Evolutionary conservation across 108 stramenopile genomes (phyloP), one percentile per base, ranked within the genome.

Genomic region (Nannochloropsis salina): DNA sequence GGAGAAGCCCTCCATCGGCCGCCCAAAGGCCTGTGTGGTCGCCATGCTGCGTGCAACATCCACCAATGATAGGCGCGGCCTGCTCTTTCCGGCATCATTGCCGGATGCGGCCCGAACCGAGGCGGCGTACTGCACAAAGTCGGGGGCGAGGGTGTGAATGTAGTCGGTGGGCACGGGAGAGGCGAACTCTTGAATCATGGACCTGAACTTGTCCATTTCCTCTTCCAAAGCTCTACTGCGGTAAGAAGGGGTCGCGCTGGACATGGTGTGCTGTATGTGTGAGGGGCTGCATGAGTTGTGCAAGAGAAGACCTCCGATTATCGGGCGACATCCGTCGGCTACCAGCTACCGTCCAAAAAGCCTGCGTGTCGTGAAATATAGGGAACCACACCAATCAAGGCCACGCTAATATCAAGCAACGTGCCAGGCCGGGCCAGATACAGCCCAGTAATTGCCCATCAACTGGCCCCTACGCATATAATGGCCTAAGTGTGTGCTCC

Each of bases 81-180:
- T 74, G 61, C 2, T n/a, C 2, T 74, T n/a, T 15, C 15, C 61
- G 8, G 15, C n/a, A n/a, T 74, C n/a, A n/a, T 3, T 74, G 61
- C 15, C n/a, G n/a, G 61, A n/a, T 15, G 15, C n/a, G 61, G 61
- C 61, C 20, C 61, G 61, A n/a, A n/a, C 61, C n/a, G 61, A 74
- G 61, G 61, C 61, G 61, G 61, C 61, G 6, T 74, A n/a, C n/a
- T 74, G 61, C 6, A 4, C 20, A 6, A 74, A n/a, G 61, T 74
- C 8, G 15, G 61, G 8, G 3, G 61, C 2, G n/a, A 74, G 61
- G n/a, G 61, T n/a, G 8, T 74, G 8, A n/a, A 74, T 15, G n/a
- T 74, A 74, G 61, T 74, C 61, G 61, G 61, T 74, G 20, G 61
- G 61, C 61, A 74, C 61, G 61, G 61, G 61, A n/a, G 61, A 15